Conservation (phyloP, 2,329 filamentous ascomycete genomes). For the Nemania sp. region DNA sequence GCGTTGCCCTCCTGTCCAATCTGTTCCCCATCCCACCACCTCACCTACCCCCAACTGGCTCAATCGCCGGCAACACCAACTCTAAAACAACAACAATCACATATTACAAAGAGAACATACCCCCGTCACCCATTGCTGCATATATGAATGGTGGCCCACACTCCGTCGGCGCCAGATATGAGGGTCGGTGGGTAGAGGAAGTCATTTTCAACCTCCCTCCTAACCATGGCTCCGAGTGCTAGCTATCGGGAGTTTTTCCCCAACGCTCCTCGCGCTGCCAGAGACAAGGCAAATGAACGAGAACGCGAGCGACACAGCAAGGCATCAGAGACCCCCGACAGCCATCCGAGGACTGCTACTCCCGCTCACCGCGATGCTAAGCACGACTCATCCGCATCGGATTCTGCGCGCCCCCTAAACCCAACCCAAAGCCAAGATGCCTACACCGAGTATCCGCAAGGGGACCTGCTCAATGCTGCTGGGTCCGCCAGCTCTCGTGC, state of each 20-base stretch:
- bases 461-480: conserved; percentile 76
- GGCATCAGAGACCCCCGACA: conserved; percentile 46
- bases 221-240: conserved; percentile 79
- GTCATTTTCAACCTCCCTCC: conserved; percentile 59
- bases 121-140: conserved; percentile 43
- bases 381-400: conserved; percentile 52
- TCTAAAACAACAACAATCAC: conserved; percentile 8
- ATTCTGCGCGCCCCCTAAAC: conserved; percentile 54
- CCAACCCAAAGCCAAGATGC: conserved; percentile 67
- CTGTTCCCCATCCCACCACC: conserved; percentile 30
- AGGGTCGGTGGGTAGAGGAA: conserved; percentile 67
- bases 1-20: conserved; percentile 41
- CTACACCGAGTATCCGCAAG: conserved; percentile 64
- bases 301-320: conserved; percentile 68
- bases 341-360: conserved; percentile 46
- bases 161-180: conserved; percentile 60
- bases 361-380: conserved; percentile 53
- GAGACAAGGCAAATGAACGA: conserved; percentile 70
- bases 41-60: conserved; percentile 30
- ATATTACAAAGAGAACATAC: background rate
- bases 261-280: conserved; percentile 75
- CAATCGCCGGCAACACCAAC: conserved; percentile 40
- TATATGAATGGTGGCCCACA: conserved; percentile 55
- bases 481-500: conserved; percentile 79
- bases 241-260: conserved; percentile 90